Percentiles rank a stretch among this genome's conserved stretches.
Conservation (phyloP, 768 basidiomycete species). For the Suillus ampliporus region DNA sequence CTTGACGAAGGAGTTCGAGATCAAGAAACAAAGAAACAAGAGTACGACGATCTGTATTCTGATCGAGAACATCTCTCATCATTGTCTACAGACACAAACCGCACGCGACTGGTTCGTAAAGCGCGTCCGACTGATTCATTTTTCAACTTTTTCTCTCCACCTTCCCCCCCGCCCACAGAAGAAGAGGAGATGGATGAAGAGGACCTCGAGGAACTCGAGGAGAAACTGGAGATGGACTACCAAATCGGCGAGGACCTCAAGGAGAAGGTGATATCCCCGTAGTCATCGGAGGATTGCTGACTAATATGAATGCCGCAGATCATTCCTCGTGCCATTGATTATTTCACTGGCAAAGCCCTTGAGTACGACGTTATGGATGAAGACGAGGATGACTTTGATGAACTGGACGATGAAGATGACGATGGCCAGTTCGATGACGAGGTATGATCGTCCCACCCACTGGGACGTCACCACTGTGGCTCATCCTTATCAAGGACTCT, state of each 20-base stretch:
- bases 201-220: conserved; percentile 89
- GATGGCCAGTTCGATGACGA: conserved; percentile 66
- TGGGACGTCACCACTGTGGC: conserved; percentile 20
- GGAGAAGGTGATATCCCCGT: conserved; percentile 71
- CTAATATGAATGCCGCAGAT: conserved; percentile 52
- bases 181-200: conserved; percentile 78
- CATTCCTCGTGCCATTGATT: conserved; percentile 94
- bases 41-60: conserved; percentile 52
- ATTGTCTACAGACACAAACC: conserved; percentile 68
- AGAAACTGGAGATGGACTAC: conserved; percentile 94
- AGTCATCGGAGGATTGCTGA: conserved; percentile 9
- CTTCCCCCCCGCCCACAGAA: conserved; percentile 73
- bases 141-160: conserved; percentile 98
- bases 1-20: conserved; percentile 95
- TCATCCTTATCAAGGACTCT: conserved; percentile 53
- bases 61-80: conserved; percentile 6
- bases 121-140: conserved; percentile 92
- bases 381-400: conserved; percentile 64
- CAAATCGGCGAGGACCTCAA: conserved; percentile 98
- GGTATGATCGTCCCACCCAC: conserved; percentile 41
- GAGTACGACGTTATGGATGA: conserved; percentile 72
- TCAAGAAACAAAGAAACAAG: conserved; percentile 99
- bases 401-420: conserved; percentile 55
- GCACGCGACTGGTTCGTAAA: conserved; percentile 84
- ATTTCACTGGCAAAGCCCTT: conserved; percentile 96